Evolutionary conservation across 345 rosid genomes (phyloP).

Genomic region (Pseudoturritis turrita): DNA sequence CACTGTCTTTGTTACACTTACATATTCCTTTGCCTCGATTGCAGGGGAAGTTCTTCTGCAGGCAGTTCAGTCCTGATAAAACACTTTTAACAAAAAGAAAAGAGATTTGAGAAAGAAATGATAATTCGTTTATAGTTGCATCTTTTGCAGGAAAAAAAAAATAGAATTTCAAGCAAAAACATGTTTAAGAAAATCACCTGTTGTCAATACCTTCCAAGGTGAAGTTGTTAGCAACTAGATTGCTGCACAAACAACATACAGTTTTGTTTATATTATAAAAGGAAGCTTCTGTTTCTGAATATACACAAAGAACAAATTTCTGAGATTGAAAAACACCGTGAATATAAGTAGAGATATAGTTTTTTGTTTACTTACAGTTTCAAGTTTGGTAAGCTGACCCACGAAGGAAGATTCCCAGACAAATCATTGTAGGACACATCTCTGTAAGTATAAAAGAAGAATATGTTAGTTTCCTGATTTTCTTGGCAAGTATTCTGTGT

Average conservation of each 20-base stretch:
- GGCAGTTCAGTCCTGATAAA: conserved; percentile 54
- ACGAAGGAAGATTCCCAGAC: conserved; percentile 61
- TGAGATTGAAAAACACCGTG: background rate
- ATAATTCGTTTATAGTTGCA: background rate
- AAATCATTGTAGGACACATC: conserved; percentile 76
- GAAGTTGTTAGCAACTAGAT: conserved; percentile 69
- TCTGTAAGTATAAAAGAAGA: conserved; percentile 34
- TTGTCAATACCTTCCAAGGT: conserved; percentile 35
- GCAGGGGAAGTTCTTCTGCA: conserved; percentile 67
- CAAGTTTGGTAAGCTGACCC: conserved; percentile 45
- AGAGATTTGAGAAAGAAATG: background rate
- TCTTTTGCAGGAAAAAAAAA: background rate
- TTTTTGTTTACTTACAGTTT: conserved; percentile 44
- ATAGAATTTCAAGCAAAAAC: background rate
- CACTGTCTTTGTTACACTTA: conserved; percentile 35
- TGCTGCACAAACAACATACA: conserved; percentile 45
- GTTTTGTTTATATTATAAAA: background rate
- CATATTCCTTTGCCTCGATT: conserved; percentile 46
- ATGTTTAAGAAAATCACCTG: conserved; percentile 36
- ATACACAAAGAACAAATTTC: background rate
- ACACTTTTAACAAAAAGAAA: conserved; percentile 24
- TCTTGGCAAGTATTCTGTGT: conserved; percentile 1
- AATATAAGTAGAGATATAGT: background rate
- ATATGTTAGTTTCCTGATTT: background rate
- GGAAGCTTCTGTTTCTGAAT: background rate